Conservation (phyloP, 441 rosid genomes). For the Corymbia calophylla region DNA sequence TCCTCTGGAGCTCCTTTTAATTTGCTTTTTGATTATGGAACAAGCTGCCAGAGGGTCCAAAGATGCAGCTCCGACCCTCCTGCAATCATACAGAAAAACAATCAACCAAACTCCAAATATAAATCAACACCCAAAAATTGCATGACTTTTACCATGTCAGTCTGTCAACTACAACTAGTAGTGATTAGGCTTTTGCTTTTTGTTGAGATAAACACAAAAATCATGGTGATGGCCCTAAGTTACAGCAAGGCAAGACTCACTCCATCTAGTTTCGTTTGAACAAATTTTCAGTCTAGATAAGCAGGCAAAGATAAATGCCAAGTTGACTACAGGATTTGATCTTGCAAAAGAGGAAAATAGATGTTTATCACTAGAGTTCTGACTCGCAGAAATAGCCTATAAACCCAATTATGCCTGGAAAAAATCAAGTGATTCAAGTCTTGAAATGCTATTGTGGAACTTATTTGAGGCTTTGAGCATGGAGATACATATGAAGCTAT, state of each 20-base stretch:
- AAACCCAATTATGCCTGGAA: neutral
- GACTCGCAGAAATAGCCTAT: neutral
- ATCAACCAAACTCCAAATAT: neutral
- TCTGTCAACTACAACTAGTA: neutral
- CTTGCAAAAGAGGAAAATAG: neutral
- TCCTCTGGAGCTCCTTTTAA: constrained; percentile 24
- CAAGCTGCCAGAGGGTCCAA: constrained; percentile 54
- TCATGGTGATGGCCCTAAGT: neutral
- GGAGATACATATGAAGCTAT: neutral
- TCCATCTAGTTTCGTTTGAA: neutral
- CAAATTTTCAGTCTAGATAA: neutral
- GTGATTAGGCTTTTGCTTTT: neutral
- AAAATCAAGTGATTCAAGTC: neutral
- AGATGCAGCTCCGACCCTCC: constrained; percentile 87
- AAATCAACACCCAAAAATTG: neutral
- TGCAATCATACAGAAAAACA: constrained; percentile 6
- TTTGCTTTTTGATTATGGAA: constrained; percentile 46
- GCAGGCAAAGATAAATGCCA: neutral
- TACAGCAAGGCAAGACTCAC: neutral
- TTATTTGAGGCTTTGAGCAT: neutral
- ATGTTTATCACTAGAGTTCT: neutral
- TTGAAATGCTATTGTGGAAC: neutral
- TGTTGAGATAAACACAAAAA: neutral
- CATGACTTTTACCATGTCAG: neutral
- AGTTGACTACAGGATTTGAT: neutral